phyloP scores from a whole-genome alignment of 179 eudicot genomes.

The Beta macrorhiza region DNA sequence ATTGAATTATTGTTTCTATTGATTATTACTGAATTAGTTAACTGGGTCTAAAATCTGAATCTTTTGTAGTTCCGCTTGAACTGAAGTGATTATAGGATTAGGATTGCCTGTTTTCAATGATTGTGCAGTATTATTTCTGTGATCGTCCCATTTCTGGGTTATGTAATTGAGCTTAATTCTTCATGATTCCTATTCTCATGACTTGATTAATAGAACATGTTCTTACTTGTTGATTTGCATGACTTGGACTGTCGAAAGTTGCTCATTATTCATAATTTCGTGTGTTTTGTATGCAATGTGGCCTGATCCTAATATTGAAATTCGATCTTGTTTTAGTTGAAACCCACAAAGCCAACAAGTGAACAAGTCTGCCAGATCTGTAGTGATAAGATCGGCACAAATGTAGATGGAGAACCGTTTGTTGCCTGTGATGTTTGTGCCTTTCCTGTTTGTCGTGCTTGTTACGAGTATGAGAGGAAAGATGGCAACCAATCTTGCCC shows the following conservation, averaged over 20 bases:
- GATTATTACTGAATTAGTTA: background rate
- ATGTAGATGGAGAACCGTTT: slow-evolving; percentile 48
- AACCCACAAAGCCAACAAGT: slow-evolving; percentile 31
- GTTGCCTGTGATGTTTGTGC: slow-evolving; percentile 58
- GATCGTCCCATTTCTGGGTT: slow-evolving; percentile 2
- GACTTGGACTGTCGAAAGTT: background rate
- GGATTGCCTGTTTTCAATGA: background rate
- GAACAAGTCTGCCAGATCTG: slow-evolving; percentile 62
- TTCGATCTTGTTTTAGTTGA: slow-evolving; percentile 26
- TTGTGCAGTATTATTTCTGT: background rate
- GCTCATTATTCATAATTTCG: background rate
- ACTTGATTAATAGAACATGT: background rate
- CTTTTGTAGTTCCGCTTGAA: background rate
- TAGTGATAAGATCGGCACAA: slow-evolving; percentile 40
- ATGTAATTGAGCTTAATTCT: background rate
- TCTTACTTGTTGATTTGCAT: background rate
- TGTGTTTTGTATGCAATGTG: background rate
- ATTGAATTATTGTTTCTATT: background rate
- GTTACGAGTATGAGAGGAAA: slow-evolving; percentile 62
- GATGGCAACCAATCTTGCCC: slow-evolving; percentile 61
- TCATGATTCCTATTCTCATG: background rate
- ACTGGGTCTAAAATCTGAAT: slow-evolving; percentile 11
- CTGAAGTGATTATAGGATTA: background rate
- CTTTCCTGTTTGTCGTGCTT: slow-evolving; percentile 59
- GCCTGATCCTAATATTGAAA: slow-evolving; percentile 3